Percentiles rank a stretch among this genome's conserved stretches.
Conservation (phyloP, 305 asterid genomes). For the Striga hermonthica region DNA sequence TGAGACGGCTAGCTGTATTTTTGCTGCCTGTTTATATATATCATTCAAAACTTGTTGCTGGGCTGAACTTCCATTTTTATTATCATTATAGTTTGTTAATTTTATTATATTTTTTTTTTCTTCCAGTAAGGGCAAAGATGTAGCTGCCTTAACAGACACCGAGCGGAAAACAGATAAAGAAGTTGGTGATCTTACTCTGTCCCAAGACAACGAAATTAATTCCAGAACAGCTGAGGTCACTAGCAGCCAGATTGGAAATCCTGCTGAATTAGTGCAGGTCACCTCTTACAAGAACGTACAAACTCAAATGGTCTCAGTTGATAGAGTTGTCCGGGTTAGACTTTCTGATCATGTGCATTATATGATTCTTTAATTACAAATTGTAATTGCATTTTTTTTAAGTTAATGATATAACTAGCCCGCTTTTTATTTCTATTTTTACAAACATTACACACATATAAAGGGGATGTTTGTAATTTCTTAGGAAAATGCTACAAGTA, state of each 20-base stretch:
- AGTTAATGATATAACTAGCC: not conserved
- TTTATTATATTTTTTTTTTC: not conserved
- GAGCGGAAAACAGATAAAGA: conserved; percentile 40
- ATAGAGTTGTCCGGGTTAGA: conserved; percentile 47
- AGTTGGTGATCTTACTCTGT: conserved; percentile 27
- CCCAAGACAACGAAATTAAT: conserved; percentile 45
- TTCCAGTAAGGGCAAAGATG: conserved; percentile 48
- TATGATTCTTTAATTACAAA: not conserved
- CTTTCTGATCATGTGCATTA: conserved; percentile 22
- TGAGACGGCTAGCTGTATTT: not conserved
- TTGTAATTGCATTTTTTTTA: not conserved
- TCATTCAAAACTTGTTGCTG: not conserved
- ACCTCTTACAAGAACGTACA: conserved; percentile 35
- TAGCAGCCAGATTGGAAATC: conserved; percentile 33
- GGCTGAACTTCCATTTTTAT: conserved; percentile 6
- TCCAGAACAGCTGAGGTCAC: conserved; percentile 40
- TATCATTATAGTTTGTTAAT: not conserved
- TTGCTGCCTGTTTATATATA: not conserved
- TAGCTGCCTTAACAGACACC: conserved; percentile 43
- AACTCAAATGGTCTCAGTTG: conserved; percentile 33
- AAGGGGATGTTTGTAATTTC: not conserved
- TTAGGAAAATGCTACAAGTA: no score
- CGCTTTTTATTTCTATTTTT: not conserved
- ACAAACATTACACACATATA: not conserved
- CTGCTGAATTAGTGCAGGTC: conserved; percentile 39